Conservation (phyloP, 345 rosid genomes). For the Eucalyptus fibrosa region DNA sequence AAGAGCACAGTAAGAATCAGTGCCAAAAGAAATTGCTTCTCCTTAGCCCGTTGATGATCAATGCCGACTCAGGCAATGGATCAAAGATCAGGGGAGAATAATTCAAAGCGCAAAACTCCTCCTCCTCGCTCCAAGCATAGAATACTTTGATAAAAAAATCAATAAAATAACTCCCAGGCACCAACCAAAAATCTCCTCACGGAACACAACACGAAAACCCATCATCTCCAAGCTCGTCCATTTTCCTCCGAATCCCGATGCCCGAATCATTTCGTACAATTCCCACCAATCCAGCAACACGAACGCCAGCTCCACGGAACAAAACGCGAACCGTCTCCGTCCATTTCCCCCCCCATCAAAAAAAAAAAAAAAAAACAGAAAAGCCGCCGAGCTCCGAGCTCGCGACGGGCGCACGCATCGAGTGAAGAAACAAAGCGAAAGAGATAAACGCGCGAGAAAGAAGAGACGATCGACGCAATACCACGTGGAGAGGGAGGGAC, state of each 20-base stretch:
- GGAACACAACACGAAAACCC: background rate
- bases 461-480: background rate
- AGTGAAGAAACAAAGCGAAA: background rate
- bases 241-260: background rate
- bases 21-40: background rate
- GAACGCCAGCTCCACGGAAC: background rate
- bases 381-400: background rate
- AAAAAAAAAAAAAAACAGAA: background rate
- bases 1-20: background rate
- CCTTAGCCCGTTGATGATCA: background rate
- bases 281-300: background rate
- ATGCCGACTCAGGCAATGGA: background rate
- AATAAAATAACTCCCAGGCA: background rate
- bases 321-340: background rate
- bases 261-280: background rate
- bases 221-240: background rate
- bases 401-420: background rate
- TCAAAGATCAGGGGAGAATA: background rate
- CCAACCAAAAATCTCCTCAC: background rate
- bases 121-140: background rate
- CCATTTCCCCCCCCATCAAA: background rate
- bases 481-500: slow-evolving; percentile 96
- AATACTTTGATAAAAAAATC: background rate
- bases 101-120: background rate
- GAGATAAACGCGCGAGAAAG: background rate